phyloP scores from a whole-genome alignment of 2,329 filamentous ascomycete species.

The Pyricularia grisea region DNA sequence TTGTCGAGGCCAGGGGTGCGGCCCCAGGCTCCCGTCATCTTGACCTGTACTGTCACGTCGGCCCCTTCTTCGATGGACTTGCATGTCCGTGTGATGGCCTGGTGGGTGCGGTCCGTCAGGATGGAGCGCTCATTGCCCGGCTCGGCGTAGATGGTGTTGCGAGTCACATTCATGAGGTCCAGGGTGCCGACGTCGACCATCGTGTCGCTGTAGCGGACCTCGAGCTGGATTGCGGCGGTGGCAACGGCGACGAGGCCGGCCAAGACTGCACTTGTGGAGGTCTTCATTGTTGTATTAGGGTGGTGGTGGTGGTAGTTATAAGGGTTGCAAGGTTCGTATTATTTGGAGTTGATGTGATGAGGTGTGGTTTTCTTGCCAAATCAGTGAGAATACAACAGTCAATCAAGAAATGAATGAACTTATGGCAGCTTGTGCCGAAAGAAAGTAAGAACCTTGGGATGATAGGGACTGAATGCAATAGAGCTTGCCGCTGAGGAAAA shows the following conservation, averaged over 20 bases:
- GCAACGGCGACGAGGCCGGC: neutral
- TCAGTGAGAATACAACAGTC: neutral
- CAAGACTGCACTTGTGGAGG: neutral
- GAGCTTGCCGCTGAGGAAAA: neutral
- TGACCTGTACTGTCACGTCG: neutral
- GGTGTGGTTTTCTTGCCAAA: neutral
- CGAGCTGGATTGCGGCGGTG: neutral
- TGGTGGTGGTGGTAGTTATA: neutral
- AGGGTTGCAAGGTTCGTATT: neutral
- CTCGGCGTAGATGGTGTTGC: conserved; percentile 1
- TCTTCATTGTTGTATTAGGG: neutral
- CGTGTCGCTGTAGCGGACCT: conserved; percentile 1
- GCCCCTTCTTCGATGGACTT: neutral
- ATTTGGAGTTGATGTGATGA: neutral
- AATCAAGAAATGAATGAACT: neutral
- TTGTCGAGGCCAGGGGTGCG: neutral
- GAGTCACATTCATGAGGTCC: neutral
- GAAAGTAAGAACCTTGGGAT: neutral
- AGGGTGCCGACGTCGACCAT: conserved; percentile 3
- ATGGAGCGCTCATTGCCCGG: conserved; percentile 1
- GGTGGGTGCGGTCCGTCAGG: neutral
- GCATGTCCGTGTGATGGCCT: neutral
- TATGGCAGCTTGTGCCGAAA: neutral
- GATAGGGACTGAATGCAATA: neutral
- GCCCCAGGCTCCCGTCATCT: conserved; percentile 1